Evolutionary conservation across 192 early-diverging fungal genomes (phyloP), one percentile per base, ranked within the genome.

Genomic region (Lobosporangium transversale): DNA sequence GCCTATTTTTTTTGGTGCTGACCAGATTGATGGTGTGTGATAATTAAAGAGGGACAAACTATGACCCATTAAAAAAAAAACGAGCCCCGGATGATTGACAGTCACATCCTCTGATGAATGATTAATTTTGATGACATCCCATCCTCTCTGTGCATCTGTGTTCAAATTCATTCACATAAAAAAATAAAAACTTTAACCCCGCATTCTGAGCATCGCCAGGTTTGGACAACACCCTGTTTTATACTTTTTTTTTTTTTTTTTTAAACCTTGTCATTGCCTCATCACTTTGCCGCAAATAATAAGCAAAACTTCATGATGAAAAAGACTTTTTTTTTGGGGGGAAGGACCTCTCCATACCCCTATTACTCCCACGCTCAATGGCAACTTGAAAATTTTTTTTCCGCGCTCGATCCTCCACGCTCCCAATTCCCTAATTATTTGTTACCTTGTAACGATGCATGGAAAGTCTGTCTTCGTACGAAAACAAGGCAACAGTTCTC

Each of bases 371-470:
- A n/a, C n/a, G n/a, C n/a, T n/a, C n/a, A n/a, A n/a, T n/a, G n/a
- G n/a, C n/a, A n/a, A n/a, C n/a, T n/a, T n/a, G n/a, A n/a, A n/a
- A n/a, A n/a, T n/a, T n/a, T n/a, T n/a, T n/a, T n/a, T n/a, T n/a
- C n/a, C n/a, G n/a, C n/a, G n/a, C n/a, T n/a, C n/a, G n/a, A n/a
- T n/a, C n/a, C n/a, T n/a, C 20, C 5, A 35, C 26, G 17, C 18
- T 57, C 35, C 15, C 17, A 18, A 37, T 40, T 11, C 21, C 55
- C 5, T 4, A 6, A 40, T 36, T 51, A 24, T 43, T 33, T 2
- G 12, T 63, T 86, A 90, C 88, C 91, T 94, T 95, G 85, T 95
- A 94, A 29, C 94, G 89, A 81, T 97, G 95, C 93, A 95, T 95
- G 15, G 85, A 87, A 44, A 96, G 85, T 58, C 94, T 81, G 84